Evolutionary conservation across 1,284 basidiomycete species (phyloP).

Genomic region (Polyporus tsugae): DNA sequence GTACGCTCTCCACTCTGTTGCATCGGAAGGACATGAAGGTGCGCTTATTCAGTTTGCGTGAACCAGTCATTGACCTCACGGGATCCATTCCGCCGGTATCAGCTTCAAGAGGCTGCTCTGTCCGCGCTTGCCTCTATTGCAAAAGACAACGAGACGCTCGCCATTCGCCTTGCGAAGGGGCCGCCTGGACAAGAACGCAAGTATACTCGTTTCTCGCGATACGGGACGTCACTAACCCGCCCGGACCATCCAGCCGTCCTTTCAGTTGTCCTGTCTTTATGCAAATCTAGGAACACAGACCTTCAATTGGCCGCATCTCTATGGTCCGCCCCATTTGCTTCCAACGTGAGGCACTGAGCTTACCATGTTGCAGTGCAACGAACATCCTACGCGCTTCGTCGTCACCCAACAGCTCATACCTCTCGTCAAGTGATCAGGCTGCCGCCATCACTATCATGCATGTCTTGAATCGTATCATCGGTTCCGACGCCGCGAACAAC

Average conservation of each 20-base stretch:
- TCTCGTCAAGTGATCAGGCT: conserved; percentile 47
- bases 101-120: conserved; percentile 78
- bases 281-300: conserved; percentile 62
- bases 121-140: conserved; percentile 74
- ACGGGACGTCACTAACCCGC: background rate
- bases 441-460: conserved; percentile 65
- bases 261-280: conserved; percentile 52
- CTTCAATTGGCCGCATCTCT: conserved; percentile 73
- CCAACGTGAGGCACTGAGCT: background rate
- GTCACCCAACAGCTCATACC: conserved; percentile 16
- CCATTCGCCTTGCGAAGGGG: conserved; percentile 54
- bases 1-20: conserved; percentile 58
- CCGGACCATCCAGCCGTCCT: conserved; percentile 39
- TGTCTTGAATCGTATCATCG: conserved; percentile 66
- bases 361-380: conserved; percentile 52
- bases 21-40: conserved; percentile 63
- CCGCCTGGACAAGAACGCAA: conserved; percentile 48
- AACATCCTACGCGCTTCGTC: conserved; percentile 60
- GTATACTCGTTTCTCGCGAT: conserved; percentile 8
- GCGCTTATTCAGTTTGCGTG: conserved; percentile 8
- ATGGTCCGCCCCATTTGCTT: conserved; percentile 53
- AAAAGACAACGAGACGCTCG: conserved; percentile 67
- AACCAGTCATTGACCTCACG: background rate
- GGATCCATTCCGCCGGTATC: background rate
- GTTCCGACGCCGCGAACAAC: conserved; percentile 49